Conservation (phyloP, 2,329 filamentous ascomycete genomes). For the Karstenula rhodostoma region DNA sequence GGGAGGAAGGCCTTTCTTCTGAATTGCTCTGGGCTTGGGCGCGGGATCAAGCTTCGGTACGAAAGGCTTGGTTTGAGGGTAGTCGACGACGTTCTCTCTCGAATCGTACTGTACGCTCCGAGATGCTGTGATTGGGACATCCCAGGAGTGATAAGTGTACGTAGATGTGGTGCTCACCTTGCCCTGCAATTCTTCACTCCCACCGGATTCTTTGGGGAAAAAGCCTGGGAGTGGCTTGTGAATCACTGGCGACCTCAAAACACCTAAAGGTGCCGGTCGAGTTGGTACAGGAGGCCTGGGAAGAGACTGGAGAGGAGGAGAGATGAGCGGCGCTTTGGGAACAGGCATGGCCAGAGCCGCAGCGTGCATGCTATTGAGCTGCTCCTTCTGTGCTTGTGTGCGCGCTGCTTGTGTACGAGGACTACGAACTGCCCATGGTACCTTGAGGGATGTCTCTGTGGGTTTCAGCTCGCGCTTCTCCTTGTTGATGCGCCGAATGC, state of each 20-base stretch:
- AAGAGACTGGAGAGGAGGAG: neutral
- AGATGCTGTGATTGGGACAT: constrained; percentile 13
- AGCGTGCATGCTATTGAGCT: neutral
- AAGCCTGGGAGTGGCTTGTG: neutral
- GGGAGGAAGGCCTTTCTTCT: constrained; percentile 12
- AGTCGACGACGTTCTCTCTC: constrained; percentile 10
- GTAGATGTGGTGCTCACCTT: constrained; percentile 3
- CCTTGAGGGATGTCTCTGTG: neutral
- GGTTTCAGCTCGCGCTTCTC: constrained; percentile 12
- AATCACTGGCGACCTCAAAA: neutral
- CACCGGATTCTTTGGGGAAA: neutral
- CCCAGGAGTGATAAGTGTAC: neutral
- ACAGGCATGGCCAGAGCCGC: neutral
- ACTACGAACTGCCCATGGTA: neutral
- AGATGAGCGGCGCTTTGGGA: neutral
- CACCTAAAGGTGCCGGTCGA: constrained; percentile 3
- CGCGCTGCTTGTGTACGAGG: neutral
- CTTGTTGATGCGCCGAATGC: constrained; percentile 22
- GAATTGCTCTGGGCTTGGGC: constrained; percentile 2
- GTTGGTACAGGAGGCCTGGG: neutral
- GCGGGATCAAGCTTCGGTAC: constrained; percentile 11
- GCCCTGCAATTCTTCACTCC: neutral
- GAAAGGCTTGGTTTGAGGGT: neutral
- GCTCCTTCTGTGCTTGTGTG: neutral
- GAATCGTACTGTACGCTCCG: constrained; percentile 18